phyloP scores from a whole-genome alignment of 345 rosid species.

The Corchorus olitorius region DNA sequence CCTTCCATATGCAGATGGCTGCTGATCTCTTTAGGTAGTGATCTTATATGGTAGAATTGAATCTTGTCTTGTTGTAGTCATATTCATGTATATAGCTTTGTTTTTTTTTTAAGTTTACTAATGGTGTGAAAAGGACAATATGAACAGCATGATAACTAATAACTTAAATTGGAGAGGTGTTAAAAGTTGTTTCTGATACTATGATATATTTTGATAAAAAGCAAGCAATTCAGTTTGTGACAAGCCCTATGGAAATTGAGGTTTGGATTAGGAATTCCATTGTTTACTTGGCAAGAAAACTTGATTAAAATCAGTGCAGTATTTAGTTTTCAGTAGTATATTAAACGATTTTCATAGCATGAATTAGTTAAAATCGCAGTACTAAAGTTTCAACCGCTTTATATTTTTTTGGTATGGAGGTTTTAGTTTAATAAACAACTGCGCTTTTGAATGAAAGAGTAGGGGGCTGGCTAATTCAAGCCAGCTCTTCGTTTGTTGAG shows the following conservation, averaged over 20 bases:
- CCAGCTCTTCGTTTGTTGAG: neutral
- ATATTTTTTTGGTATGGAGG: neutral
- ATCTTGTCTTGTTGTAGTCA: constrained; percentile 10
- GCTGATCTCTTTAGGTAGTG: constrained; percentile 91
- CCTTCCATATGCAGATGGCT: constrained; percentile 77
- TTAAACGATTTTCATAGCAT: neutral
- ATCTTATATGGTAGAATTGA: constrained; percentile 19
- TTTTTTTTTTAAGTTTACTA: neutral
- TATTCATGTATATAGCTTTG: constrained; percentile 5
- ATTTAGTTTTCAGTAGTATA: neutral
- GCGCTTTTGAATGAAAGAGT: neutral
- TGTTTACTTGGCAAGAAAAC: neutral
- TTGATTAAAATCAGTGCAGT: neutral
- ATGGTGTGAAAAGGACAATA: neutral
- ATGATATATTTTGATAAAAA: neutral
- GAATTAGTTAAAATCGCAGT: constrained; percentile 7
- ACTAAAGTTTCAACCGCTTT: neutral
- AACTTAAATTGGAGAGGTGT: neutral
- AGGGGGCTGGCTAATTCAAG: neutral
- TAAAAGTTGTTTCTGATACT: constrained; percentile 6
- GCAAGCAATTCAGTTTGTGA: neutral
- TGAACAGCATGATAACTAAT: neutral
- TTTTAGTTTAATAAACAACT: neutral
- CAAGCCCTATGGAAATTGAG: neutral
- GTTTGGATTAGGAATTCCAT: neutral